Conservation (phyloP, 495 filamentous ascomycete species). For the Zalerion maritima region DNA sequence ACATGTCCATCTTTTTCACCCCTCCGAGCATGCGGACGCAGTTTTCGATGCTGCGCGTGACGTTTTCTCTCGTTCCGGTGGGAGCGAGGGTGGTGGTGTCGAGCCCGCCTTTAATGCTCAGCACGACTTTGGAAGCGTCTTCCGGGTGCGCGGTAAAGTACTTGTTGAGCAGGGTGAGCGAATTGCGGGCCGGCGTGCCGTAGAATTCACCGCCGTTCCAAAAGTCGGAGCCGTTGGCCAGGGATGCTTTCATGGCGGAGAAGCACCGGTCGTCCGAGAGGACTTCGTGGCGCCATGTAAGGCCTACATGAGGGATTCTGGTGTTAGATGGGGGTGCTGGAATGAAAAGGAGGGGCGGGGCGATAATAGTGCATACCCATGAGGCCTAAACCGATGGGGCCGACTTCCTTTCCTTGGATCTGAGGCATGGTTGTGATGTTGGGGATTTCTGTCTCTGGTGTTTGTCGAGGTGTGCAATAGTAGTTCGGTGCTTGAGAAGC, state of each 20-base stretch:
- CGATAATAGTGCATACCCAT: conserved; percentile 29
- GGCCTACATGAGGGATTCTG: conserved; percentile 28
- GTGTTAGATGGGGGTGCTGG: neutral
- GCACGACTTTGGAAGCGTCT: conserved; percentile 48
- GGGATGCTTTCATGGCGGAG: conserved; percentile 49
- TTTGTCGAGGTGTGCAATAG: neutral
- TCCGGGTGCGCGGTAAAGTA: conserved; percentile 57
- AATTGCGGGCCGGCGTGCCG: conserved; percentile 55
- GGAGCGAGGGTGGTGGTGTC: conserved; percentile 20
- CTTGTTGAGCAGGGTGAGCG: conserved; percentile 43
- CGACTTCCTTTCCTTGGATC: conserved; percentile 34
- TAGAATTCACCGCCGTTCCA: conserved; percentile 81
- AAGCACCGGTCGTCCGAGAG: conserved; percentile 47
- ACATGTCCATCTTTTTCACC: conserved; percentile 71
- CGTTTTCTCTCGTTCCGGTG: conserved; percentile 47
- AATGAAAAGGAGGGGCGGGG: neutral
- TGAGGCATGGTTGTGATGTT: conserved; percentile 31
- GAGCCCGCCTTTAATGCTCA: conserved; percentile 49
- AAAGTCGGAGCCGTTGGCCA: conserved; percentile 50
- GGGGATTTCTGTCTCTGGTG: conserved; percentile 3
- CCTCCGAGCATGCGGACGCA: conserved; percentile 47
- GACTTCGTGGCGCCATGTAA: conserved; percentile 57
- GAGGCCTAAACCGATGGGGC: conserved; percentile 42
- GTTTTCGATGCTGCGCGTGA: conserved; percentile 53
- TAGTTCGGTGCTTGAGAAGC: too few relatives aligned